Evolutionary conservation across 129 eudicot genomes (phyloP), one percentile per base, ranked within the genome.

Genomic region (Lactuca sativa): DNA sequence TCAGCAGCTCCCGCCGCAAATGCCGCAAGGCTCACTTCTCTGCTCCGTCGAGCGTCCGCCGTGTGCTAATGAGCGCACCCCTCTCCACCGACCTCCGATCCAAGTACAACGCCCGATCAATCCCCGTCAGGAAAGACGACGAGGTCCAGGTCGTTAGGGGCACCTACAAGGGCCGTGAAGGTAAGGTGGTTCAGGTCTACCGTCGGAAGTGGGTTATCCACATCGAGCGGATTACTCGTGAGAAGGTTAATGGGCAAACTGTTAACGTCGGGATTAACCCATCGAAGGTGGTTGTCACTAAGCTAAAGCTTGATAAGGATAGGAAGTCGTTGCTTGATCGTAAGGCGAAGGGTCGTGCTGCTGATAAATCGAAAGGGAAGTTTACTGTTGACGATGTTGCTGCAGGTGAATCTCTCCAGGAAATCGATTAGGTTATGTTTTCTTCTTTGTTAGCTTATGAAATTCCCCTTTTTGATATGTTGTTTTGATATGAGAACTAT

Each of bases 21-120:
- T 75, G 75, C 86, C 79, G 95, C 3, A 88, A 88, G 82, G 95
- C 88, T 0, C 95, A 88, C 79, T 88, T 88, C 80, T 73, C 83
- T 0, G 88, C 95, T 4, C 91, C 91, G 34, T 88, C 91, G 13
- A 82, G 88, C 75, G 84, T 82, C 41, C 91, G 88, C 59, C 88
- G 91, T 17, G 86, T 88, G 25, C 74, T 88, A 0, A 85, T 88
- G 95, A 67, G 74, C 44, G 80, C 80, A 3, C 79, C 80, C 0
- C 80, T 75, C 18, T 75, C 80, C 37, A 59, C 80, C 68, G 74
- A 75, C 4, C 80, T 75, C 47, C 61, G 80, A 0, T 32, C 74
- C 53, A 75, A 75, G 33, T 59, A 75, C 80, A 75, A 75, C 69
- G 74, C 59, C 32, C 44, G 80, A 0, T 75, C 80, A 3, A 67